phyloP scores from a whole-genome alignment of 1,139 yeast genomes.

The Candida mesenterica region DNA sequence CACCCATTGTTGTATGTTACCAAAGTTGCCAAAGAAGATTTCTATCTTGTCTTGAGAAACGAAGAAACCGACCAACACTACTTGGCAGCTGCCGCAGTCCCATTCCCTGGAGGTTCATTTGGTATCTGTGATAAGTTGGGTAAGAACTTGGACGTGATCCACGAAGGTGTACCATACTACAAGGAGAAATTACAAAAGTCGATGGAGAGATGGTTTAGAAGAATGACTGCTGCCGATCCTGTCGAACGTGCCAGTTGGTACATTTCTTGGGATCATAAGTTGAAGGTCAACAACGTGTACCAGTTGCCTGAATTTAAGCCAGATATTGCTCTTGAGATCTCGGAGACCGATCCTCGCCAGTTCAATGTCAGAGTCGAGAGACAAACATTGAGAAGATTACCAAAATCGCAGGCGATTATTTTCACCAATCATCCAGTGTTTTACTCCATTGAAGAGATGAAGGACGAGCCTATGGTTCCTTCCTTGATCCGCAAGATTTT shows the following conservation, averaged over 20 bases:
- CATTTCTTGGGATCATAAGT: slow-evolving; percentile 67
- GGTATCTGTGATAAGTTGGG: slow-evolving; percentile 62
- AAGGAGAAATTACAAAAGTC: slow-evolving; percentile 62
- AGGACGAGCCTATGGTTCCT: slow-evolving; percentile 74
- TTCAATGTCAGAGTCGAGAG: slow-evolving; percentile 62
- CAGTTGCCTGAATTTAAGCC: slow-evolving; percentile 40
- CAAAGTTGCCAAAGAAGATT: slow-evolving; percentile 74
- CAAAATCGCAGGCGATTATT: slow-evolving; percentile 46
- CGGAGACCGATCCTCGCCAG: slow-evolving; percentile 38
- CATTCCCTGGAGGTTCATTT: slow-evolving; percentile 77
- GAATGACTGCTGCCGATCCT: slow-evolving; percentile 56
- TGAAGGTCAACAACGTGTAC: slow-evolving; percentile 54
- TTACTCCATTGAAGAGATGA: slow-evolving; percentile 72
- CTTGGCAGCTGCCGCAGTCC: slow-evolving; percentile 71
- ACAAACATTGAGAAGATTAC: slow-evolving; percentile 50
- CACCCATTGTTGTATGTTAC: slow-evolving; percentile 63
- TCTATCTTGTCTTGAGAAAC: slow-evolving; percentile 56
- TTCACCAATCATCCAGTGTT: slow-evolving; percentile 69
- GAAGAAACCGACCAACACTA: slow-evolving; percentile 60
- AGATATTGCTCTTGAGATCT: slow-evolving; percentile 28
- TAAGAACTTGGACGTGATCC: slow-evolving; percentile 59
- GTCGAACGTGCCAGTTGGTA: slow-evolving; percentile 80
- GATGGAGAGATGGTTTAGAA: slow-evolving; percentile 73
- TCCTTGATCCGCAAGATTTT: slow-evolving; percentile 60
- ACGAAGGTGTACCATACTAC: slow-evolving; percentile 71